Conservation (phyloP, 2,329 filamentous ascomycete species). For the Neoscytalidium dimidiatum region DNA sequence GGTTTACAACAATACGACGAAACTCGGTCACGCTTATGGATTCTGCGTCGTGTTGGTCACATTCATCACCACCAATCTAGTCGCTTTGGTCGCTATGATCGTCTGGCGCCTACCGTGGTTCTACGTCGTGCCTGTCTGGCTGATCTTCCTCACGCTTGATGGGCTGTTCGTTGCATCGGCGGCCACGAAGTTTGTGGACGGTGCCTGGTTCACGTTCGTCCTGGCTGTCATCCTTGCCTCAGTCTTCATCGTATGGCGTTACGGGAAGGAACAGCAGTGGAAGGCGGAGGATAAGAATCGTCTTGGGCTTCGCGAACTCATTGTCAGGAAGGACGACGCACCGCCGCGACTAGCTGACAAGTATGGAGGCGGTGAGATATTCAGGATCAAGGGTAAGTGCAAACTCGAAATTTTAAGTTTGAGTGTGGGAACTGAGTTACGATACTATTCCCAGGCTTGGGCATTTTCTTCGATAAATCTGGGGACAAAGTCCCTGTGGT, state of each 20-base stretch:
- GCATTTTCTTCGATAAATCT: slow-evolving; percentile 78
- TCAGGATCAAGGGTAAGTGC: slow-evolving; percentile 33
- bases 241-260: slow-evolving; percentile 75
- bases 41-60: slow-evolving; percentile 80
- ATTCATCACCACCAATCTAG: slow-evolving; percentile 75
- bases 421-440: slow-evolving; percentile 20
- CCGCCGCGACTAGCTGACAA: slow-evolving; percentile 39
- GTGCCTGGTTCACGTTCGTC: slow-evolving; percentile 76
- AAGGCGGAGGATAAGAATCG: slow-evolving; percentile 65
- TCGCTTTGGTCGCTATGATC: slow-evolving; percentile 69
- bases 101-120: slow-evolving; percentile 67
- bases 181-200: slow-evolving; percentile 71
- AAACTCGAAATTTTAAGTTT: not conserved
- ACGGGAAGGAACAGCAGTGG: slow-evolving; percentile 79
- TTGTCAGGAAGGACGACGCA: slow-evolving; percentile 40
- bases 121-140: slow-evolving; percentile 63
- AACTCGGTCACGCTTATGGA: slow-evolving; percentile 35
- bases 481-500: slow-evolving; percentile 66
- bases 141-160: slow-evolving; percentile 67
- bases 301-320: slow-evolving; percentile 50
- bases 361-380: slow-evolving; percentile 43
- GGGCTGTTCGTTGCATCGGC: slow-evolving; percentile 70
- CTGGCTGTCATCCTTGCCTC: slow-evolving; percentile 63
- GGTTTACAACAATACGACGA: slow-evolving; percentile 64
- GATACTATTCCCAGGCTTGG: slow-evolving; percentile 56